phyloP scores from a whole-genome alignment of 2,329 filamentous ascomycete genomes.

The Calonectria crousiana region DNA sequence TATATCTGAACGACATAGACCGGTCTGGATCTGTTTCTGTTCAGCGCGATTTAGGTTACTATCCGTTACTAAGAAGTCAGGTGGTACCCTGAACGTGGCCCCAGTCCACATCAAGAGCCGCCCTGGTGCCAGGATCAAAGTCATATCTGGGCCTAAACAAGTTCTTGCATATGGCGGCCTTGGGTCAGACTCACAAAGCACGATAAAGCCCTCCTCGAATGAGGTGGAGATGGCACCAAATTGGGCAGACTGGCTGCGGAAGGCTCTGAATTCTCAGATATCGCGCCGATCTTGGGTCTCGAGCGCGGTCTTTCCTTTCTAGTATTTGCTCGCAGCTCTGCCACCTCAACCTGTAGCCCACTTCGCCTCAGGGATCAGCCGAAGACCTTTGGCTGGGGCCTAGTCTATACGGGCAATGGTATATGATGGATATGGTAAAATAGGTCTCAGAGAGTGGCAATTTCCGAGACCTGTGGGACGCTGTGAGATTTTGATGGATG shows the following conservation, averaged over 20 bases:
- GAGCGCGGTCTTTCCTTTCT: conserved; percentile 17
- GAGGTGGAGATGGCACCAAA: conserved; percentile 36
- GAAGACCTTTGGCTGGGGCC: conserved; percentile 27
- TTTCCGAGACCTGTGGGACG: not conserved
- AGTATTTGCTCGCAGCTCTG: conserved; percentile 31
- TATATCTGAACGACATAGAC: conserved; percentile 26
- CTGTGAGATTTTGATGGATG: not conserved
- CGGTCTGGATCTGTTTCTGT: conserved; percentile 30
- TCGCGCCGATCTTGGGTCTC: conserved; percentile 39
- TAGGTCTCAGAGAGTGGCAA: conserved; percentile 7
- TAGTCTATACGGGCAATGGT: conserved; percentile 33
- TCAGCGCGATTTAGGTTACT: conserved; percentile 41
- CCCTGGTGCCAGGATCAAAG: conserved; percentile 45
- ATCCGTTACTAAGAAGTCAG: conserved; percentile 43
- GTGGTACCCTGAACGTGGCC: conserved; percentile 49
- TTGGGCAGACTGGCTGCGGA: conserved; percentile 33
- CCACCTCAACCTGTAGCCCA: conserved; percentile 37
- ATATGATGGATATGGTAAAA: conserved; percentile 20
- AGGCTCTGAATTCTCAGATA: conserved; percentile 30
- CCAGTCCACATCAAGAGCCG: conserved; percentile 47
- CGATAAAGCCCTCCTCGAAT: conserved; percentile 33
- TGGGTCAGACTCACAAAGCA: conserved; percentile 36
- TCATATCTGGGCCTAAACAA: conserved; percentile 40
- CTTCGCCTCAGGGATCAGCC: conserved; percentile 34
- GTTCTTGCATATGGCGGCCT: conserved; percentile 42